Percentiles rank a stretch among this genome's conserved stretches.
Evolutionary conservation across 23 red algal genomes (phyloP).

Genomic region (Porphyridium purpureum): DNA sequence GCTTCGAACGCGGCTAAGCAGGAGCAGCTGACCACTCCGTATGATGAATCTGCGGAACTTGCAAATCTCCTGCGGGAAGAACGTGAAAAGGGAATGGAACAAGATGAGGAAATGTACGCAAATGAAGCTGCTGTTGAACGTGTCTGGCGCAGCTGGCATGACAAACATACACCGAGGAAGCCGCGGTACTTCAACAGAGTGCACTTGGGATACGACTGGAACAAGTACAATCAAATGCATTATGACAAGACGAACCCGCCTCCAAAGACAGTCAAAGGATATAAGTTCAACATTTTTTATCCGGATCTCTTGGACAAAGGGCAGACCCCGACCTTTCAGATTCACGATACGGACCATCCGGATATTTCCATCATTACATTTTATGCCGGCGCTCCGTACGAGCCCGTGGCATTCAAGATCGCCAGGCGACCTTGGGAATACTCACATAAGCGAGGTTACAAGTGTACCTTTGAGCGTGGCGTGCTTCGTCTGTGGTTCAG

Average conservation of each 20-base stretch:
- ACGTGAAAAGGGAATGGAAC: slow-evolving; percentile 8
- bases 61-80: neutral
- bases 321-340: slow-evolving; percentile 27
- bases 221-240: slow-evolving; percentile 88
- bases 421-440: slow-evolving; percentile 48
- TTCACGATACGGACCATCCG: slow-evolving; percentile 25
- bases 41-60: neutral
- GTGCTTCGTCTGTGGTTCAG: slow-evolving; percentile 83
- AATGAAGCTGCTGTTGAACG: slow-evolving; percentile 33
- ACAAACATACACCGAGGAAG: slow-evolving; percentile 59
- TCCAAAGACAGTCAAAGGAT: slow-evolving; percentile 76
- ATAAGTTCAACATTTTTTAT: slow-evolving; percentile 96
- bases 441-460: slow-evolving; percentile 56
- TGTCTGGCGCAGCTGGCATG: slow-evolving; percentile 15
- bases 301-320: slow-evolving; percentile 52
- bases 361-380: slow-evolving; percentile 72
- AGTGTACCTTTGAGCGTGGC: slow-evolving; percentile 71
- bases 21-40: neutral
- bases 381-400: slow-evolving; percentile 47
- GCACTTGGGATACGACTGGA: slow-evolving; percentile 74
- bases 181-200: slow-evolving; percentile 70
- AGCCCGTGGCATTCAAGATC: slow-evolving; percentile 64
- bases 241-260: slow-evolving; percentile 92
- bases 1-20: neutral
- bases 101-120: slow-evolving; percentile 49